A percentile compares a stretch with the other conserved stretches of the same genome.
phyloP scores from a whole-genome alignment of 1,284 basidiomycete genomes.

The Trichosporon sp. region DNA sequence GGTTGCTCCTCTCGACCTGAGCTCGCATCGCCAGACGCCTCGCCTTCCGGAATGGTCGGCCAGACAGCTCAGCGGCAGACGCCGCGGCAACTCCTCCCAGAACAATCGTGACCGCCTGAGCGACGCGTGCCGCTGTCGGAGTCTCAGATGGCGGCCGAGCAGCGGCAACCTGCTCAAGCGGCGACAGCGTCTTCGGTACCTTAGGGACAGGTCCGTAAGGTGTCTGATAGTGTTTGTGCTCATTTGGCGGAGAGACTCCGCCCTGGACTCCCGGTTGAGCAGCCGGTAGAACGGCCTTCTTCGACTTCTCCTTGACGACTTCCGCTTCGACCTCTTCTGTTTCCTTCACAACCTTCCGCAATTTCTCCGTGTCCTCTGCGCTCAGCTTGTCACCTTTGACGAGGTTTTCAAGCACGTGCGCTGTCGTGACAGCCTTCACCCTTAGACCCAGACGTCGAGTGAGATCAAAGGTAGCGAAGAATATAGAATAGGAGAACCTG shows the following conservation, averaged over 20 bases:
- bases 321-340: background rate
- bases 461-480: slow-evolving; percentile 49
- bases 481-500: slow-evolving; percentile 44
- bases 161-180: slow-evolving; percentile 4
- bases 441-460: slow-evolving; percentile 42
- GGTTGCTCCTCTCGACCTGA: slow-evolving; percentile 19
- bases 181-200: background rate
- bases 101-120: slow-evolving; percentile 47
- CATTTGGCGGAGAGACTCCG: background rate
- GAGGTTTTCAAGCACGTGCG: background rate
- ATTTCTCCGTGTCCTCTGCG: background rate
- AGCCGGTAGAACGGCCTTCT: background rate
- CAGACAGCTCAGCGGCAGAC: slow-evolving; percentile 37
- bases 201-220: background rate
- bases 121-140: slow-evolving; percentile 42
- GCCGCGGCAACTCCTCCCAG: slow-evolving; percentile 43
- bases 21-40: slow-evolving; percentile 20
- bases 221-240: background rate
- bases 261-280: background rate
- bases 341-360: background rate
- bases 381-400: background rate
- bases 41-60: slow-evolving; percentile 38
- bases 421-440: slow-evolving; percentile 28
- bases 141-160: slow-evolving; percentile 15
- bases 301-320: background rate